Conservation (phyloP, 73 alveolate genomes). For the Diophrys sp. region DNA sequence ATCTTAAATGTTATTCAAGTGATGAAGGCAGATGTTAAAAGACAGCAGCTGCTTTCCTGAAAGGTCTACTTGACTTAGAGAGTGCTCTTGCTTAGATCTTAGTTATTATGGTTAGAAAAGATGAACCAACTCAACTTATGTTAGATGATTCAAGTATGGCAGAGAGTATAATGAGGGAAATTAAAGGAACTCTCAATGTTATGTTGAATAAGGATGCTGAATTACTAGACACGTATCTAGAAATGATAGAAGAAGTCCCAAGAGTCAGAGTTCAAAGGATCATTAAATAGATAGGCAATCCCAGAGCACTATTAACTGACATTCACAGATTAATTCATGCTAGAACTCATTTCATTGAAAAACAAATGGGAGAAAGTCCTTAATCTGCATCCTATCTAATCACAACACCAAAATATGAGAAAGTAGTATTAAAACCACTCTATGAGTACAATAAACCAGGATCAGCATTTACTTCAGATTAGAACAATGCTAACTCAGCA, state of each 20-base stretch:
- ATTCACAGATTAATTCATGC: slow-evolving; percentile 5
- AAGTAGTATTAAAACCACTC: slow-evolving; percentile 12
- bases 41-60: slow-evolving; percentile 94
- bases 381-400: slow-evolving; percentile 36
- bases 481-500: background rate
- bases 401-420: slow-evolving; percentile 43
- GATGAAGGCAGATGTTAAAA: slow-evolving; percentile 97
- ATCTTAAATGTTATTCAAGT: slow-evolving; percentile 89
- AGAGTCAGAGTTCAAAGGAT: background rate
- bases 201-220: slow-evolving; percentile 62
- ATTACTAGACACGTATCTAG: slow-evolving; percentile 55
- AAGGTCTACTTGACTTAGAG: slow-evolving; percentile 90
- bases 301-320: background rate
- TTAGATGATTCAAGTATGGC: slow-evolving; percentile 70
- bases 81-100: slow-evolving; percentile 90
- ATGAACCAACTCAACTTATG: slow-evolving; percentile 70
- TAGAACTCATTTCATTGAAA: background rate
- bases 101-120: slow-evolving; percentile 86
- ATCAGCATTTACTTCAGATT: no score
- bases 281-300: slow-evolving; percentile 21
- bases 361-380: background rate
- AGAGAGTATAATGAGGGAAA: slow-evolving; percentile 56
- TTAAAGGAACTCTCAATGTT: slow-evolving; percentile 64
- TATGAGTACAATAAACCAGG: background rate
- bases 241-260: slow-evolving; percentile 51